Percentiles rank a stretch among this genome's conserved stretches.
These are phyloP conservation scores for Leccinum incarnatum DNA, from an alignment of 768 basidiomycete species.

Conservation along the genomic window DNA sequence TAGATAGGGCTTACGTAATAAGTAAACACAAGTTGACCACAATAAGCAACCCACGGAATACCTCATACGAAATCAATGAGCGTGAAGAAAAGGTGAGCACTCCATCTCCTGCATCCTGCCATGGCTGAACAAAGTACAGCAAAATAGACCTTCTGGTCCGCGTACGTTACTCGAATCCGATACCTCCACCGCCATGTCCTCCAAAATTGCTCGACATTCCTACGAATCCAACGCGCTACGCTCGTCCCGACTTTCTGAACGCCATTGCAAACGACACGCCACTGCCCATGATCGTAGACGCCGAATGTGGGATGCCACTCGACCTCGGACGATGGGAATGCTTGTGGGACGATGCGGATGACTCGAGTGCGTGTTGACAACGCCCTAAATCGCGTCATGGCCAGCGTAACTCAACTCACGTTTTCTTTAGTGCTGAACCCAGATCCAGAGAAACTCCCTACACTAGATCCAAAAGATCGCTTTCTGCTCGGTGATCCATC, in stretches of 20 bases:
- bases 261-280: slow-evolving; percentile 77
- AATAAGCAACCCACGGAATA: slow-evolving; percentile 10
- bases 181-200: slow-evolving; percentile 95
- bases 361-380: slow-evolving; percentile 45
- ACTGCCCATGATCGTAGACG: slow-evolving; percentile 94
- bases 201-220: slow-evolving; percentile 91
- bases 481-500: slow-evolving; percentile 71
- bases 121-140: slow-evolving; percentile 29
- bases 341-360: slow-evolving; percentile 76
- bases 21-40: slow-evolving; percentile 14
- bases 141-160: slow-evolving; percentile 91
- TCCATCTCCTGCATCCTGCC: not conserved
- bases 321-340: slow-evolving; percentile 82
- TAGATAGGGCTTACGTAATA: not conserved
- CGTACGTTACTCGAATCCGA: slow-evolving; percentile 90
- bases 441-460: slow-evolving; percentile 52
- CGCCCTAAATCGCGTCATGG: not conserved
- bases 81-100: slow-evolving; percentile 51
- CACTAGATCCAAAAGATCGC: slow-evolving; percentile 72
- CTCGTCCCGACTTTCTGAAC: slow-evolving; percentile 80
- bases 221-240: slow-evolving; percentile 87
- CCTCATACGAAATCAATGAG: slow-evolving; percentile 38
- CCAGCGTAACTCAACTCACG: not conserved
- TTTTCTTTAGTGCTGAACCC: slow-evolving; percentile 56
- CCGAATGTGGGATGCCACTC: slow-evolving; percentile 94